Evolutionary conservation across 441 rosid genomes (phyloP).

Genomic region (Pelargonium citronellum): DNA sequence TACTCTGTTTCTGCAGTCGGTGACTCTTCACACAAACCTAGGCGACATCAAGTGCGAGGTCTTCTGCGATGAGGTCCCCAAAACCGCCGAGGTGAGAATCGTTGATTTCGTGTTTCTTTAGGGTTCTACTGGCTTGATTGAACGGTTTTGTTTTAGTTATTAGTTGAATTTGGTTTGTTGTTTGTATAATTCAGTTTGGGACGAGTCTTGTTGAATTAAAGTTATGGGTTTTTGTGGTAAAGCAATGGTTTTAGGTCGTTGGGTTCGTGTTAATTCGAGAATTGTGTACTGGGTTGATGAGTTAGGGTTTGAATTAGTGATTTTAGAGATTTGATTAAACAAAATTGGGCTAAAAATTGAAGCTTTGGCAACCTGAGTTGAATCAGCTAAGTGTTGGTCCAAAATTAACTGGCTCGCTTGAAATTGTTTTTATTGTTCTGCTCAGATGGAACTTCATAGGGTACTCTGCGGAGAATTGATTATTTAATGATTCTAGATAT

Average conservation of each 20-base stretch:
- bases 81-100: conserved; percentile 61
- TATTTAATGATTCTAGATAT: not conserved
- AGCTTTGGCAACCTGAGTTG: not conserved
- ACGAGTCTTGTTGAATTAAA: not conserved
- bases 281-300: not conserved
- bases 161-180: not conserved
- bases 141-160: not conserved
- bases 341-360: not conserved
- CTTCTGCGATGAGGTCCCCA: conserved; percentile 88
- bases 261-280: not conserved
- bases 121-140: not conserved
- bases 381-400: not conserved
- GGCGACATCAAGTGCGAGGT: conserved; percentile 97
- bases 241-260: too few species aligned
- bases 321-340: not conserved
- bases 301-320: not conserved
- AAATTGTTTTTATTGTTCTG: not conserved
- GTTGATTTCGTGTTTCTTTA: not conserved
- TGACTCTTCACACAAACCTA: conserved; percentile 88
- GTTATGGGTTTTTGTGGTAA: not conserved
- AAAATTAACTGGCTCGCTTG: too few species aligned
- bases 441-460: not conserved
- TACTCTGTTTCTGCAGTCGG: conserved; percentile 49
- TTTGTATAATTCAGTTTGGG: not conserved
- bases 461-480: not conserved